phyloP scores from a whole-genome alignment of 306 rosid species.

The Neltuma alba region DNA sequence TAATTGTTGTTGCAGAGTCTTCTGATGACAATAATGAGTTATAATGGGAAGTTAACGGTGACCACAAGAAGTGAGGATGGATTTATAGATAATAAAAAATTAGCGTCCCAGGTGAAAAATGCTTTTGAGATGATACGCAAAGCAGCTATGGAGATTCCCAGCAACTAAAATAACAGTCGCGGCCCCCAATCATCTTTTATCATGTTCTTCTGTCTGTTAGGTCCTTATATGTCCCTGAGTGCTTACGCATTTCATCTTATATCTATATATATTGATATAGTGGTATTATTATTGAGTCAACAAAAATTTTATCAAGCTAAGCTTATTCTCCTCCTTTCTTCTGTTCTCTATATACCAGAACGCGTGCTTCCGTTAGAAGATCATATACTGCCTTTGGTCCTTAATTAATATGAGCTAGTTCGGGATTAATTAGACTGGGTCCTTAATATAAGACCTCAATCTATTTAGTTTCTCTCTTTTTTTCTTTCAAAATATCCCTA shows the following conservation, averaged over 20 bases:
- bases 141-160: neutral
- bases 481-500: no score
- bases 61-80: neutral
- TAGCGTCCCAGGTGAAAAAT: neutral
- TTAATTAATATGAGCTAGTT: no score
- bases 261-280: neutral
- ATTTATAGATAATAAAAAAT: neutral
- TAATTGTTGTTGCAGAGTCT: slow-evolving; percentile 5
- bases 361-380: neutral
- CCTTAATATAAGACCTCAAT: no score
- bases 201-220: no score
- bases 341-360: neutral
- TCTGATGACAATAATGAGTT: neutral
- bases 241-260: no score
- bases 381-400: no score
- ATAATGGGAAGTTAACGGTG: neutral
- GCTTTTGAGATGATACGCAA: neutral
- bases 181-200: no score
- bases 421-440: no score
- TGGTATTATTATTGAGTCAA: neutral
- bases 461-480: no score
- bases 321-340: neutral
- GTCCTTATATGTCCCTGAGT: no score
- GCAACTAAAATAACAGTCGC: no score
- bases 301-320: neutral